phyloP scores from a whole-genome alignment of 129 eudicot species.

The Calendula officinalis region DNA sequence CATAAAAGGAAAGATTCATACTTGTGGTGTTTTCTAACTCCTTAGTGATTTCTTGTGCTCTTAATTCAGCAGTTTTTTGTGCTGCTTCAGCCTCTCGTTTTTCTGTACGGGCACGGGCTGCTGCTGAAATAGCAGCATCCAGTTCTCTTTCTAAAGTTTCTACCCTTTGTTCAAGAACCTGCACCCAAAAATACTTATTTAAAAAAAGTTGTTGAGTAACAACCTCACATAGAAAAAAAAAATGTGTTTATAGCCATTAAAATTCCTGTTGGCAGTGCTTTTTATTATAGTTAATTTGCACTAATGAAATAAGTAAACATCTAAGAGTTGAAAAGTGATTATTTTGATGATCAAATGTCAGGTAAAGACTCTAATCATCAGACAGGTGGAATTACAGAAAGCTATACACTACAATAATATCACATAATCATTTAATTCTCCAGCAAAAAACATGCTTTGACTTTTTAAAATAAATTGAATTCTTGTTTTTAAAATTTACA shows the following conservation, averaged over 20 bases:
- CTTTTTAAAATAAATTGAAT: not conserved
- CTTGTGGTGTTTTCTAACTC: conserved; percentile 96
- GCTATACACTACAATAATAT: not conserved
- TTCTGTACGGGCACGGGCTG: conserved; percentile 87
- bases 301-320: too few species aligned
- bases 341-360: not conserved
- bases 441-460: conserved; percentile 2
- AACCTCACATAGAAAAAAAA: not conserved
- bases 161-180: conserved; percentile 96
- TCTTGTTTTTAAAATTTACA: not conserved
- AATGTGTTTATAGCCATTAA: too few species aligned
- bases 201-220: not conserved
- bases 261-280: too few species aligned
- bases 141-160: conserved; percentile 83
- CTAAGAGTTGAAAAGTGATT: not conserved
- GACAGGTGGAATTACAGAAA: not conserved
- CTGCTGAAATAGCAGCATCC: conserved; percentile 90
- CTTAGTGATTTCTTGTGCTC: conserved; percentile 72
- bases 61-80: conserved; percentile 87
- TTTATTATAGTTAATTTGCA: too few species aligned
- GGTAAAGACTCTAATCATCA: not conserved
- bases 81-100: conserved; percentile 92
- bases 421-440: not conserved
- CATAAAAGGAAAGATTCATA: conserved; percentile 31
- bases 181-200: conserved; percentile 23